Percentiles rank a stretch among this genome's conserved stretches.
Conservation (phyloP, 192 early-diverging fungal species). For the Coemansia sp. region DNA sequence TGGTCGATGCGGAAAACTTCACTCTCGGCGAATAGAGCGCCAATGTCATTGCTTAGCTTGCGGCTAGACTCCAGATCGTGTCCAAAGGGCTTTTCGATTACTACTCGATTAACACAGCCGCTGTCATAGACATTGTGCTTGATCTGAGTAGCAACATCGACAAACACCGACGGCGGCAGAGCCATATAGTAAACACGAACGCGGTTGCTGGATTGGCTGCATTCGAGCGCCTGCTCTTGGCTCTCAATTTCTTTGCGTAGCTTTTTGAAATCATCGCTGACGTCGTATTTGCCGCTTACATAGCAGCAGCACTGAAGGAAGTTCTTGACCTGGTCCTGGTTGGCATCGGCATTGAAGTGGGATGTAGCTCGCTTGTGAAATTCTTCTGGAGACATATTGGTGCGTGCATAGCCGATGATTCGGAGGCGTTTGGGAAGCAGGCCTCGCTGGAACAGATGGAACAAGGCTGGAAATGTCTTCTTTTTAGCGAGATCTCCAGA, state of each 20-base stretch:
- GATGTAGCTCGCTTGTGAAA: slow-evolving; percentile 74
- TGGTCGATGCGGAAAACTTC: slow-evolving; percentile 99
- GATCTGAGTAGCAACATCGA: slow-evolving; percentile 75
- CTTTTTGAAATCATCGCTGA: slow-evolving; percentile 62
- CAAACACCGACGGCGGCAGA: slow-evolving; percentile 92
- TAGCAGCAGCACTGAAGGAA: slow-evolving; percentile 79
- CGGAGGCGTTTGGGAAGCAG: slow-evolving; percentile 71
- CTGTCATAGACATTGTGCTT: slow-evolving; percentile 65
- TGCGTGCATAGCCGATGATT: slow-evolving; percentile 93
- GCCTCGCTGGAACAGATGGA: slow-evolving; percentile 81
- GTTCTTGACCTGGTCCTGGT: slow-evolving; percentile 35
- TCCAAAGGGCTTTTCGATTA: slow-evolving; percentile 98
- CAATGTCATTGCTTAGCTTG: slow-evolving; percentile 68
- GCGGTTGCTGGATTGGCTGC: slow-evolving; percentile 14
- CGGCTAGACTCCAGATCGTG: slow-evolving; percentile 83
- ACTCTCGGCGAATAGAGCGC: slow-evolving; percentile 77
- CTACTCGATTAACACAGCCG: slow-evolving; percentile 73
- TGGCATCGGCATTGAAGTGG: slow-evolving; percentile 43
- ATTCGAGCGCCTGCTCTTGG: slow-evolving; percentile 48
- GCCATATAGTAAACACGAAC: slow-evolving; percentile 95
- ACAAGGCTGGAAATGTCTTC: slow-evolving; percentile 96
- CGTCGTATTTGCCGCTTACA: slow-evolving; percentile 56
- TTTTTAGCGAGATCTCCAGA: slow-evolving; percentile 98
- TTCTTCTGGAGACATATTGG: slow-evolving; percentile 68
- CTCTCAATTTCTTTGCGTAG: slow-evolving; percentile 62